Base-by-base conservation (phyloP, 306 rosid species). In the Ormosia semicastrata region DNA sequence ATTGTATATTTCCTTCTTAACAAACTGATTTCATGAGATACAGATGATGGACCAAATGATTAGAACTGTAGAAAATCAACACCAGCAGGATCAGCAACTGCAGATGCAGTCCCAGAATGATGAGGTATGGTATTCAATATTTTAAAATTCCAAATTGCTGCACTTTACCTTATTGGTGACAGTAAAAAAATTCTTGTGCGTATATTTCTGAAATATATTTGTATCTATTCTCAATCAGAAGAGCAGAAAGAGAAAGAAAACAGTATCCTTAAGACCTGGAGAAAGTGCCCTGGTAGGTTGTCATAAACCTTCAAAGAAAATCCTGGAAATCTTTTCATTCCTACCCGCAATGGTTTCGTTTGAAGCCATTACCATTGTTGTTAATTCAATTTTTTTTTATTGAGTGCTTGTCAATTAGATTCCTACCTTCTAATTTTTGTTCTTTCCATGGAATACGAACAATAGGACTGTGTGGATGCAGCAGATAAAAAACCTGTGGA, bases 281-380 rank as follows among this genome's bases (percentile, higher is more conserved):
- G 83, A 77, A 77, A 60, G 36, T 54, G 65, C 71, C 8, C 34
- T 14, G 85, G 92, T 90, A 88, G 60, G 78, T 75, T 85, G 17
- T 75, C 68, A 50, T 65, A 58, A 34, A 53, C 59, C 33, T 84
- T 78, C 17, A 65, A 46, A 52, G 63, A 70, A 66, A 72, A 50
- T 39, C 18, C 30, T 32, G 5, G 71, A 34, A 68, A 43, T 37
- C 58, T 24, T 76, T 63, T 64, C 68, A 56, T 13, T 76, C 69
- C 60, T 64, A 57, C 60, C 2, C 54, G 40, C 33, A 81, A 46
- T 14, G 14, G 36, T 29, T 77, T 64, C 32, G n/a, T 76, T 66
- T 47, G 46, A 66, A 18, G 43, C 44, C 66, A 71, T 71, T 29
- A 37, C 33, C 75, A 6, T 62, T 64, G 24, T 43, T 81, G 10